These are phyloP conservation scores for Phytopythium helicoides DNA, from an alignment of 352 stramenopile genomes.

Conservation along the genomic window DNA sequence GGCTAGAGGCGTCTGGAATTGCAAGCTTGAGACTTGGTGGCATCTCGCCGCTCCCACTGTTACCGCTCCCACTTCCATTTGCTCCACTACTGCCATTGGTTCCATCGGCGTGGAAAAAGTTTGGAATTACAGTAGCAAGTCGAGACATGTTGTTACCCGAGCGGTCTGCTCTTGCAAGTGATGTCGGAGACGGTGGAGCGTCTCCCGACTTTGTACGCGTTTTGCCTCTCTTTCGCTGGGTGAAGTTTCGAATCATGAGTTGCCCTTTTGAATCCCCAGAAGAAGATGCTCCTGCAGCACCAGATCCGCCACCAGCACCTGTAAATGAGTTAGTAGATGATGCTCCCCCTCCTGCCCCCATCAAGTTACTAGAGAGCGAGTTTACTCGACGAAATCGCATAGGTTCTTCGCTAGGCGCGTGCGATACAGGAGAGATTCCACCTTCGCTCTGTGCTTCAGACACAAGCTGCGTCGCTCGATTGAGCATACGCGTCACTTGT, in stretches of 20 bases:
- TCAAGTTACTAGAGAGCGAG: background rate
- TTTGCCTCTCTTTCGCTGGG: conserved; percentile 32
- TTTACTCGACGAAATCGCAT: background rate
- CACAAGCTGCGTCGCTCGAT: conserved; percentile 31
- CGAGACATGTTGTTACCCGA: conserved; percentile 10
- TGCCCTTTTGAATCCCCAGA: conserved; percentile 17
- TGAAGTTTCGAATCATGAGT: conserved; percentile 40
- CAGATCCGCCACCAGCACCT: background rate
- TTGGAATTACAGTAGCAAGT: conserved; percentile 12
- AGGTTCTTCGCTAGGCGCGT: conserved; percentile 1
- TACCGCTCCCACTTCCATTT: conserved; percentile 5
- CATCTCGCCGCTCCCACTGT: background rate
- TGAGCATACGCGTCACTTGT: conserved; percentile 23
- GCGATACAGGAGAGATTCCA: conserved; percentile 5
- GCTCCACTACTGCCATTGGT: conserved; percentile 10
- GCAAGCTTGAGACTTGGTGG: background rate
- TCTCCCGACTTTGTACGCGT: conserved; percentile 14
- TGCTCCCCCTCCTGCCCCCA: background rate
- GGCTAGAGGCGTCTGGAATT: background rate
- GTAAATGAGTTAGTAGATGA: background rate
- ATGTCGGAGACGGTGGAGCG: conserved; percentile 4
- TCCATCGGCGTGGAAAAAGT: conserved; percentile 45
- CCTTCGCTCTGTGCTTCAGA: conserved; percentile 22
- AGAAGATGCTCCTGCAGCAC: background rate
- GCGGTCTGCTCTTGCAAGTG: conserved; percentile 3